These are phyloP conservation scores for Pisolithus sp. DNA, from an alignment of 768 basidiomycete genomes.

Conservation along the genomic window DNA sequence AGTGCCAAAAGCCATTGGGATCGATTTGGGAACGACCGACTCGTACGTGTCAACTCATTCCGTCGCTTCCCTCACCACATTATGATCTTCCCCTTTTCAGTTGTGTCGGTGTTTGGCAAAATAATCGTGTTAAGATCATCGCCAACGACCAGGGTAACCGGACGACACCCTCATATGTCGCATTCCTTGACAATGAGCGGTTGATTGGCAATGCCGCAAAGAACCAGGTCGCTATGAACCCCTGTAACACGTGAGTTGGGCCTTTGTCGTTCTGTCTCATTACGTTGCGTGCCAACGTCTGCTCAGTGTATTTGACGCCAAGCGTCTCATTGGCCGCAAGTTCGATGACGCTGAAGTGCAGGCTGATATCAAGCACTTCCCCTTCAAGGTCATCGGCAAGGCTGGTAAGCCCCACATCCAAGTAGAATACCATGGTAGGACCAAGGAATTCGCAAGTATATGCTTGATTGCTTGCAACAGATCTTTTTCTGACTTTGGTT, in stretches of 20 bases:
- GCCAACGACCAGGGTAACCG: not conserved
- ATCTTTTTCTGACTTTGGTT: slow-evolving; percentile 53
- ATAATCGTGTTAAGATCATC: not conserved
- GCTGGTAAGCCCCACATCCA: not conserved
- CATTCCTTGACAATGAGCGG: not conserved
- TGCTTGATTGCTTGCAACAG: too few species aligned
- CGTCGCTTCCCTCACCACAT: too few species aligned
- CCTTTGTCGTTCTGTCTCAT: not conserved
- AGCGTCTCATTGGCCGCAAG: not conserved
- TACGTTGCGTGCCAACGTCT: not conserved
- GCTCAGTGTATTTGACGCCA: too few species aligned
- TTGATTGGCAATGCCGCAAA: not conserved
- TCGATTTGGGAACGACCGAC: not conserved
- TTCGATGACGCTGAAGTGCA: not conserved
- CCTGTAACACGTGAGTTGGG: not conserved
- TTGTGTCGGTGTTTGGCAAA: not conserved
- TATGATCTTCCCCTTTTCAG: not conserved
- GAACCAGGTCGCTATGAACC: not conserved
- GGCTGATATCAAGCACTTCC: not conserved
- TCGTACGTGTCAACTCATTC: not conserved
- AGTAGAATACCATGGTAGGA: not conserved
- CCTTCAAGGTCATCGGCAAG: not conserved
- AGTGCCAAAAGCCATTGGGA: not conserved
- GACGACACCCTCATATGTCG: not conserved
- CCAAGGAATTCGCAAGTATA: not conserved